Percentiles rank a stretch among this genome's conserved stretches.
Conservation (phyloP, 257 asterid species). For the Avicennia marina region DNA sequence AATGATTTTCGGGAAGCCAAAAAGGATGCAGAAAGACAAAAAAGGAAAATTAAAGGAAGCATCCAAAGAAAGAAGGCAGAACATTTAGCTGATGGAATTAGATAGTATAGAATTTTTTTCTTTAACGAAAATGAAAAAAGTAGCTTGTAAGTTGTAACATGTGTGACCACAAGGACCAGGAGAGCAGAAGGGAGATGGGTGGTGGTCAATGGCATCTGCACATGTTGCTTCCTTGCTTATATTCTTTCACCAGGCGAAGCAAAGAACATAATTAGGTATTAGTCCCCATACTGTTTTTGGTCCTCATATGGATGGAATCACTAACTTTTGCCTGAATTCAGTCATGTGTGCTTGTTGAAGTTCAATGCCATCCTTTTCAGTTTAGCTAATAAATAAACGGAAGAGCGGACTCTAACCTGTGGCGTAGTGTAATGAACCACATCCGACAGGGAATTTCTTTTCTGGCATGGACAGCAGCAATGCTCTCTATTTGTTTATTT, state of each 20-base stretch:
- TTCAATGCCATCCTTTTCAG: conserved; percentile 14
- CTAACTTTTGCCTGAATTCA: not conserved
- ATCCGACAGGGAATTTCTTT: no score
- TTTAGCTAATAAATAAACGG: no score
- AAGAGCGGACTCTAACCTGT: conserved; percentile 12
- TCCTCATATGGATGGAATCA: conserved; percentile 24
- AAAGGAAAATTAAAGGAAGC: conserved; percentile 21
- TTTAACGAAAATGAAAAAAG: not conserved
- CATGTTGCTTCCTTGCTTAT: conserved; percentile 24
- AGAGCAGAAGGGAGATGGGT: not conserved
- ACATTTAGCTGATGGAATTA: not conserved
- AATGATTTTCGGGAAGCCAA: conserved; percentile 23
- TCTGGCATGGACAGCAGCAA: no score
- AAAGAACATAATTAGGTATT: conserved; percentile 28
- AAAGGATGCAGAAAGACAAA: conserved; percentile 1
- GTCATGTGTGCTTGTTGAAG: not conserved
- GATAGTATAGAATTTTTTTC: not conserved
- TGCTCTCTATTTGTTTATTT: not conserved
- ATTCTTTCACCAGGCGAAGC: conserved; percentile 32
- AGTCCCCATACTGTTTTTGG: conserved; percentile 20
- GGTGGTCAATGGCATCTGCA: conserved; percentile 31
- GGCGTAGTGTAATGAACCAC: conserved; percentile 9
- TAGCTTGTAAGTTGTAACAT: no score
- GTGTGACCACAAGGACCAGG: conserved; percentile 17
- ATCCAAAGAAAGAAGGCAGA: conserved; percentile 29